These are phyloP conservation scores for Lachancea lanzarotensis DNA, from an alignment of 805 yeast species.

Conservation along the genomic window DNA sequence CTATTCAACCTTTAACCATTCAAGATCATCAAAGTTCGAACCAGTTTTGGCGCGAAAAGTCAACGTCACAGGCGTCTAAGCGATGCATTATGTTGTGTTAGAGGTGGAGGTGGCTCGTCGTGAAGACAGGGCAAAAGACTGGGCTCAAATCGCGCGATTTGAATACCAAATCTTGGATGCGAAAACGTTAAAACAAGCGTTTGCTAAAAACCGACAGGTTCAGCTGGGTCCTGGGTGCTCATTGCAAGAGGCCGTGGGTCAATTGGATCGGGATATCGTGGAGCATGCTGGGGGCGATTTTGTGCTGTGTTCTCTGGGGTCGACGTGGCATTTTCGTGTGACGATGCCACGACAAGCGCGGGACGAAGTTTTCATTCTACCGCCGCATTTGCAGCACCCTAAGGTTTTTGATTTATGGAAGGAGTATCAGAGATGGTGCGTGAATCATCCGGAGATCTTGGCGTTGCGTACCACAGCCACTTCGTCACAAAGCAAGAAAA, in stretches of 20 bases:
- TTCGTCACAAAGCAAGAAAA: slow-evolving; percentile 7
- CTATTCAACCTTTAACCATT: too few species aligned
- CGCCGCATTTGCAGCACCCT: slow-evolving; percentile 69
- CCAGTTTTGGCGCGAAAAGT: background rate
- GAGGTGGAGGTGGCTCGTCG: slow-evolving; percentile 19
- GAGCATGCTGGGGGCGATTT: slow-evolving; percentile 45
- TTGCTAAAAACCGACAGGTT: slow-evolving; percentile 41
- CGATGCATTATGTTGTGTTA: slow-evolving; percentile 24
- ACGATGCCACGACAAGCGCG: slow-evolving; percentile 75
- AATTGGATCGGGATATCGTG: slow-evolving; percentile 47
- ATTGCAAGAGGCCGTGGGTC: slow-evolving; percentile 53
- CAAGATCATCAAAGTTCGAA: too few species aligned
- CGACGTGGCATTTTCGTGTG: slow-evolving; percentile 67
- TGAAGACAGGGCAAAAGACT: slow-evolving; percentile 43
- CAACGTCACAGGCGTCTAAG: slow-evolving; percentile 3
- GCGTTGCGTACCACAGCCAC: slow-evolving; percentile 10
- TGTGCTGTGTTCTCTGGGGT: slow-evolving; percentile 57
- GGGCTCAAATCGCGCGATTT: slow-evolving; percentile 59
- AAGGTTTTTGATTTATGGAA: slow-evolving; percentile 66
- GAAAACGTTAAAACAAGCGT: slow-evolving; percentile 37
- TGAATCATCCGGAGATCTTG: slow-evolving; percentile 42
- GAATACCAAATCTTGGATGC: slow-evolving; percentile 64
- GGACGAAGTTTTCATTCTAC: slow-evolving; percentile 65
- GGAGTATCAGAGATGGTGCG: slow-evolving; percentile 70
- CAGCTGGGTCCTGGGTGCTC: slow-evolving; percentile 24